These are phyloP conservation scores for Fomitopsis betulina DNA, from an alignment of 1,284 basidiomycete genomes.

Conservation along the genomic window DNA sequence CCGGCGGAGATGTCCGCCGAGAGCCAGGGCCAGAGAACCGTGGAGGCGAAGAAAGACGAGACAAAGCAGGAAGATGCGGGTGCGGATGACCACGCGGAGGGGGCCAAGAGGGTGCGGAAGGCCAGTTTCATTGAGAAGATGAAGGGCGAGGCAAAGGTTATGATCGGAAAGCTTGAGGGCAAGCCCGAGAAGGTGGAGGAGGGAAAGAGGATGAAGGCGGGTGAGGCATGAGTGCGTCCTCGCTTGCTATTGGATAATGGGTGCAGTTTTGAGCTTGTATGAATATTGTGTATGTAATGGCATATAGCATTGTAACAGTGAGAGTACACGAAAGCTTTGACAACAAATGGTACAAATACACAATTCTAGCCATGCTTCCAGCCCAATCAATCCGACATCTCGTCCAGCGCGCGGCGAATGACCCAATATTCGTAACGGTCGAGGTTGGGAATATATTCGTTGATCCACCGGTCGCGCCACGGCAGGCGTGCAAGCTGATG, in stretches of 20 bases:
- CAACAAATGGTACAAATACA: too few relatives aligned
- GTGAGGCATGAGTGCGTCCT: constrained; percentile 12
- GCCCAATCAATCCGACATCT: neutral
- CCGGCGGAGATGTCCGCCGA: constrained; percentile 4
- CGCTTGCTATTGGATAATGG: neutral
- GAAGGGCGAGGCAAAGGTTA: constrained; percentile 48
- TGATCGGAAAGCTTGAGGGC: constrained; percentile 45
- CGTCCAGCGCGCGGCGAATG: neutral
- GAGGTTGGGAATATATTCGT: neutral
- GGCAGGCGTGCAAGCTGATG: neutral
- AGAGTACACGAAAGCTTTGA: too few relatives aligned
- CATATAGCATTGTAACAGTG: too few relatives aligned
- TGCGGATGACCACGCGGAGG: neutral
- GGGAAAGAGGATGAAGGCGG: constrained; percentile 34
- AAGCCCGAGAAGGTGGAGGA: constrained; percentile 46
- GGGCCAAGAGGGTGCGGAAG: constrained; percentile 22
- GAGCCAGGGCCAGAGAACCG: constrained; percentile 7
- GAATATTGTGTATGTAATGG: too few relatives aligned
- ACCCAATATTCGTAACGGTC: neutral
- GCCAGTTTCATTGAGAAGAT: constrained; percentile 45
- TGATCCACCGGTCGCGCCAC: neutral
- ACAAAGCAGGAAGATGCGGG: constrained; percentile 3
- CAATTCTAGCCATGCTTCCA: too few relatives aligned
- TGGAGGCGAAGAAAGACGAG: constrained; percentile 7
- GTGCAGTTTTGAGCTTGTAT: too few relatives aligned